Conservation (phyloP, 2,329 filamentous ascomycete species). For the Plenodomus tracheiphilus region DNA sequence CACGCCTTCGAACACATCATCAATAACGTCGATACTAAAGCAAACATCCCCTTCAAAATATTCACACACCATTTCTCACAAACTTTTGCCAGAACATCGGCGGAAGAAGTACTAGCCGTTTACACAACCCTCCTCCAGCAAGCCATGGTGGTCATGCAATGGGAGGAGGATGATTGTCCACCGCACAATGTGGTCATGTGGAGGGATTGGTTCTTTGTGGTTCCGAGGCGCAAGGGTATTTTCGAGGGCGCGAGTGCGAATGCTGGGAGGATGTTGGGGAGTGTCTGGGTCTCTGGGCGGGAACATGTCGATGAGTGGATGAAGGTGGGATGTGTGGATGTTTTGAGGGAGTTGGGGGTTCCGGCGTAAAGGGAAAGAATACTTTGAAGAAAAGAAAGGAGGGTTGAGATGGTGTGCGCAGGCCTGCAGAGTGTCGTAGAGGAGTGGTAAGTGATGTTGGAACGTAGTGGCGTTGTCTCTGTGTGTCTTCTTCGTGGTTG, state of each 20-base stretch:
- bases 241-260: slow-evolving; percentile 49
- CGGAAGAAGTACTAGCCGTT: slow-evolving; percentile 15
- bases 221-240: slow-evolving; percentile 47
- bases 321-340: slow-evolving; percentile 39
- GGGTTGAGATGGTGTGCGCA: too few species aligned
- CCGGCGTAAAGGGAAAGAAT: background rate
- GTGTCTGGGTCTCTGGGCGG: slow-evolving; percentile 44
- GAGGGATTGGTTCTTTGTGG: slow-evolving; percentile 51
- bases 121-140: slow-evolving; percentile 24
- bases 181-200: slow-evolving; percentile 55
- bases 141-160: slow-evolving; percentile 10
- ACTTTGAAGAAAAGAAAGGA: too few species aligned
- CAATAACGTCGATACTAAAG: slow-evolving; percentile 5
- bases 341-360: slow-evolving; percentile 45
- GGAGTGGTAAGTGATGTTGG: too few species aligned
- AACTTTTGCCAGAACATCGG: slow-evolving; percentile 8
- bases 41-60: slow-evolving; percentile 42
- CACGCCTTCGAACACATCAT: slow-evolving; percentile 31
- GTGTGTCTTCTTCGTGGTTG: too few species aligned
- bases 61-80: slow-evolving; percentile 38
- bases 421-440: too few species aligned
- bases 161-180: slow-evolving; percentile 28
- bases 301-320: slow-evolving; percentile 46
- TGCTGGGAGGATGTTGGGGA: slow-evolving; percentile 54
- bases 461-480: too few species aligned